Evolutionary conservation across 2,329 filamentous ascomycete genomes (phyloP), one percentile per base, ranked within the genome.

Genomic region (Samsoniella hepiali): DNA sequence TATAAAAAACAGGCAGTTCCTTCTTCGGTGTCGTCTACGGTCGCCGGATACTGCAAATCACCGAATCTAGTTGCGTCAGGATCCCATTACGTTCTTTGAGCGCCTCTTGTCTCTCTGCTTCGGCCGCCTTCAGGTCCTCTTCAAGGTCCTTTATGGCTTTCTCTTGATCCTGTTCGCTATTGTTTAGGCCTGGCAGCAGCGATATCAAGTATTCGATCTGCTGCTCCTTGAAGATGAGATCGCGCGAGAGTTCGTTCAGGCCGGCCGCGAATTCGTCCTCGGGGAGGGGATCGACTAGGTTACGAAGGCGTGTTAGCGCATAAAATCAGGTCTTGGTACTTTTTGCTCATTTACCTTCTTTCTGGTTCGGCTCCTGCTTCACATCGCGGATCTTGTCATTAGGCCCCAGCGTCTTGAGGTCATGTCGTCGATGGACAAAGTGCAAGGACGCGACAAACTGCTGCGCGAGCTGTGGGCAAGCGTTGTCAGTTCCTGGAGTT

Each of bases 121-220:
- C 88, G 17, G 86, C 86, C 7, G 80, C 81, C 69, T 84, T 86
- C 42, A 90, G 76, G 67, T 89, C 87, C 66, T 86, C 84, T 69
- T 90, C 87, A 29, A 90, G 74, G 64, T 87, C 85, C 68, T 79
- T 82, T 64, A 90, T 87, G 63, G 84, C 83, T 67, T 83, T 81
- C 72, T 90, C 84, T 75, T 96, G 91, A 70, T 93, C 89, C 66
- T 84, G 81, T 73, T 94, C 90, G 70, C 89, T 94, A 66, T 88
- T 91, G 51, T 91, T 89, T 29, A 95, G 79, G 0, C 91, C 91
- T 0, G 91, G 91, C 2, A 96, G 80, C 29, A 83, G 85, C 17
- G 87, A 89, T 64, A 94, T 90, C 55, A 95, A 78, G 51, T 85
- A 81, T 74, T 95, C 91, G 66, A 95, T 92, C 77, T 94, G 90